Percentiles rank a stretch among this genome's conserved stretches.
Evolutionary conservation across 1,284 basidiomycete genomes (phyloP).

Genomic region (Mycena citricolor): DNA sequence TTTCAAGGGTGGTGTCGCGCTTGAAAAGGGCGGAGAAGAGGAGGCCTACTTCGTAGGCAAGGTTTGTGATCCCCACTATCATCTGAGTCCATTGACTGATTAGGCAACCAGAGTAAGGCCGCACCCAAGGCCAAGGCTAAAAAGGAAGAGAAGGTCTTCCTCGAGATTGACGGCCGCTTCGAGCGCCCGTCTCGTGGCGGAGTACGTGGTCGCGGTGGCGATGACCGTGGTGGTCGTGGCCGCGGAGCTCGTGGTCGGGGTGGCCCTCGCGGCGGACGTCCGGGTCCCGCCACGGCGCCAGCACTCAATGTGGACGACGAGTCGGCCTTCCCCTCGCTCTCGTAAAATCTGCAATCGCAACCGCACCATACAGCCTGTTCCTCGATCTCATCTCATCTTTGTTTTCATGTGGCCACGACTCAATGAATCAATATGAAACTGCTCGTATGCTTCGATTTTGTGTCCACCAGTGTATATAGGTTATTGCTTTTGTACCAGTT

Average conservation of each 20-base stretch:
- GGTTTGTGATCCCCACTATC: constrained; percentile 40
- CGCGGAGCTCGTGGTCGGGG: constrained; percentile 40
- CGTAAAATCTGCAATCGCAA: constrained; percentile 35
- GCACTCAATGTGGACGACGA: constrained; percentile 73
- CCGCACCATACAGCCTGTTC: constrained; percentile 7
- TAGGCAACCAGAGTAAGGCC: constrained; percentile 49
- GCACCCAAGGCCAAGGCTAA: constrained; percentile 63
- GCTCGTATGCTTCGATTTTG: no score
- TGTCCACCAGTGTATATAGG: no score
- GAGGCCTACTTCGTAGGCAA: constrained; percentile 75
- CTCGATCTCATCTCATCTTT: constrained; percentile 14
- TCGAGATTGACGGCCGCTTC: constrained; percentile 78
- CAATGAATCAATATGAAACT: neutral
- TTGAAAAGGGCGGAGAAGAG: constrained; percentile 62
- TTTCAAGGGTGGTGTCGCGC: constrained; percentile 63
- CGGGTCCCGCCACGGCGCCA: constrained; percentile 29
- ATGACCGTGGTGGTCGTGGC: constrained; percentile 41
- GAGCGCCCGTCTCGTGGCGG: constrained; percentile 68
- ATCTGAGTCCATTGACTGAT: constrained; percentile 3
- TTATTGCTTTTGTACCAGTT: constrained; percentile 19
- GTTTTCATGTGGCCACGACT: constrained; percentile 9
- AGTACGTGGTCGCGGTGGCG: constrained; percentile 49
- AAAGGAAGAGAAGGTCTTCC: constrained; percentile 77
- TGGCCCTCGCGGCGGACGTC: constrained; percentile 32
- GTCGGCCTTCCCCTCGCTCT: constrained; percentile 81